Conservation (phyloP, 306 rosid species). For the Prunus campanulata region DNA sequence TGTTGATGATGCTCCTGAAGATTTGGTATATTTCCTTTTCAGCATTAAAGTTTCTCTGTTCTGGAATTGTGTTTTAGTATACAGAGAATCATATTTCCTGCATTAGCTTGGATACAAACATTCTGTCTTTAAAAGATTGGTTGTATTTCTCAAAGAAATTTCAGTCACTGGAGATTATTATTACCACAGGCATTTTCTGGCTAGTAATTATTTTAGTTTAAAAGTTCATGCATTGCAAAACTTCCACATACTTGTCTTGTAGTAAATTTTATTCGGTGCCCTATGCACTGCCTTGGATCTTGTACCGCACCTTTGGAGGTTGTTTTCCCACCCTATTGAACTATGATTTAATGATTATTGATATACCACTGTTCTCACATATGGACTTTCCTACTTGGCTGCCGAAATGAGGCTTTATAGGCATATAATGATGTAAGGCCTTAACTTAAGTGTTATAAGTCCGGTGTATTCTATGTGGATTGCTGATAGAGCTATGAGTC, state of each 20-base stretch:
- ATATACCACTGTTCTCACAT: not conserved
- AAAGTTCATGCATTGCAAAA: not conserved
- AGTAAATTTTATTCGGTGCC: not conserved
- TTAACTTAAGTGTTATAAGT: too few relatives aligned
- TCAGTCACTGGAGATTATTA: not conserved
- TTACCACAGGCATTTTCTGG: not conserved
- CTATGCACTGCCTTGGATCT: not conserved
- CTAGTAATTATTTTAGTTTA: not conserved
- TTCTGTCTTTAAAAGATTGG: not conserved
- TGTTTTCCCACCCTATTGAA: not conserved
- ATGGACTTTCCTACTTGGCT: too few relatives aligned
- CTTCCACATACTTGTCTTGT: not conserved
- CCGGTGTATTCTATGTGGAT: too few relatives aligned
- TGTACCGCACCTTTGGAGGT: not conserved
- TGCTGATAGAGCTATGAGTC: too few relatives aligned
- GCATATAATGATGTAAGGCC: too few relatives aligned
- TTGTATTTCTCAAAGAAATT: not conserved
- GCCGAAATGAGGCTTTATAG: too few relatives aligned
- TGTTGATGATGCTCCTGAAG: conserved; percentile 72
- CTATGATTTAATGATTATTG: not conserved
- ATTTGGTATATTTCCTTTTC: conserved; percentile 56
- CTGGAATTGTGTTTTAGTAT: not conserved
- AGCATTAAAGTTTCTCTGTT: conserved; percentile 9
- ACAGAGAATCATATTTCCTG: not conserved
- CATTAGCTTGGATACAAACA: too few relatives aligned